phyloP scores from a whole-genome alignment of 768 basidiomycete species.

The Hygrocybe coccinea region DNA sequence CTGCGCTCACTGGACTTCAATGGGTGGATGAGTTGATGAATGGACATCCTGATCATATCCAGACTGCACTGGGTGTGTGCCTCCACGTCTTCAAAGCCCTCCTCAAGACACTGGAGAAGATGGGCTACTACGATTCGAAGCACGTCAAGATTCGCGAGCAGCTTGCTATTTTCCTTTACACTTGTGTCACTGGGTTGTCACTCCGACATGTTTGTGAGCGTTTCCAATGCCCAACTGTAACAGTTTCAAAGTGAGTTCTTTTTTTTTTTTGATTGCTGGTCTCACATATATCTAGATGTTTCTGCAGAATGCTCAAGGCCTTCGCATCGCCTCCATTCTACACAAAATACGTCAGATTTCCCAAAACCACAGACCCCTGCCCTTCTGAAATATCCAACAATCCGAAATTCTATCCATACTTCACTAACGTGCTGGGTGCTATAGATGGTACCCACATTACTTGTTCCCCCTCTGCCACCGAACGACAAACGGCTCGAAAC shows the following conservation, averaged over 20 bases:
- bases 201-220: too few species aligned
- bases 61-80: neutral
- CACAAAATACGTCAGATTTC: conserved; percentile 17
- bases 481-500: conserved; percentile 18
- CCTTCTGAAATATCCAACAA: conserved; percentile 19
- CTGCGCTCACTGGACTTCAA: conserved; percentile 12
- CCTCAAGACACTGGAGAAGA: conserved; percentile 8
- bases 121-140: conserved; percentile 25
- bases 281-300: conserved; percentile 8
- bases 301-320: conserved; percentile 10
- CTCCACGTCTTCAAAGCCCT: neutral
- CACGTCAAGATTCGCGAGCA: conserved; percentile 17
- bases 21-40: conserved; percentile 18
- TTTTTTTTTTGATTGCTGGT: neutral
- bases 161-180: too few species aligned
- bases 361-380: conserved; percentile 11
- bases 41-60: conserved; percentile 17
- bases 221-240: conserved; percentile 3
- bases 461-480: conserved; percentile 14
- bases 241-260: conserved; percentile 7
- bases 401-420: conserved; percentile 29
- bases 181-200: too few species aligned
- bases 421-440: conserved; percentile 30
- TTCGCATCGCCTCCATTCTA: conserved; percentile 16
- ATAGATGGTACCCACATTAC: conserved; percentile 32